phyloP scores from a whole-genome alignment of 2,329 filamentous ascomycete species.

The Talaromyces piceae region DNA sequence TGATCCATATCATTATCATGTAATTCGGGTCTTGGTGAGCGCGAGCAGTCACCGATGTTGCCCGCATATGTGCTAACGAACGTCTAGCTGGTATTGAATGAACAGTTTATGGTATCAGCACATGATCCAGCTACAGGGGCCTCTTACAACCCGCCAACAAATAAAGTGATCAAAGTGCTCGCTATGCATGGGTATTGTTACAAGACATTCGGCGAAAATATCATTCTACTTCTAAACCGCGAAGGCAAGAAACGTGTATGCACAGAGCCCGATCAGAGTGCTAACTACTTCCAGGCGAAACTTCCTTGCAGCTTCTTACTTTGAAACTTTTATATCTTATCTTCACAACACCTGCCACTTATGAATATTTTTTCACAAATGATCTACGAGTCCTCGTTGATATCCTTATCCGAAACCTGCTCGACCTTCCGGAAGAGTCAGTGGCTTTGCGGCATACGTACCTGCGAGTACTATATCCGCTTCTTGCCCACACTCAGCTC shows the following conservation, averaged over 20 bases:
- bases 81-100: conserved; percentile 79
- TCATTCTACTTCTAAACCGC: conserved; percentile 88
- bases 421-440: conserved; percentile 82
- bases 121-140: conserved; percentile 43
- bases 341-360: conserved; percentile 83
- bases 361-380: conserved; percentile 98
- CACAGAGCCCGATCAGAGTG: not conserved
- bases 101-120: conserved; percentile 88
- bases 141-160: conserved; percentile 57
- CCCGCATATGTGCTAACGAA: not conserved
- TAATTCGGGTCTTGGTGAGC: conserved; percentile 83
- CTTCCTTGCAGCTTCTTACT: conserved; percentile 89
- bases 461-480: conserved; percentile 80
- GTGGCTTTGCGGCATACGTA: conserved; percentile 78
- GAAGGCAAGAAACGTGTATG: conserved; percentile 49
- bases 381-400: conserved; percentile 90
- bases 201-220: conserved; percentile 95
- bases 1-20: conserved; percentile 92
- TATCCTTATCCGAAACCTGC: conserved; percentile 92
- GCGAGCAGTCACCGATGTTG: not conserved
- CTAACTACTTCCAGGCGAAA: conserved; percentile 53
- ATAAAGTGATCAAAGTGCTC: conserved; percentile 86
- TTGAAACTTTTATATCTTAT: conserved; percentile 91
- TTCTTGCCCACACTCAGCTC: conserved; percentile 87
- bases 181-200: conserved; percentile 72